Percentiles rank a stretch among this genome's conserved stretches.
Evolutionary conservation across 805 yeast genomes (phyloP).

Genomic region (Candida qinlingensis): DNA sequence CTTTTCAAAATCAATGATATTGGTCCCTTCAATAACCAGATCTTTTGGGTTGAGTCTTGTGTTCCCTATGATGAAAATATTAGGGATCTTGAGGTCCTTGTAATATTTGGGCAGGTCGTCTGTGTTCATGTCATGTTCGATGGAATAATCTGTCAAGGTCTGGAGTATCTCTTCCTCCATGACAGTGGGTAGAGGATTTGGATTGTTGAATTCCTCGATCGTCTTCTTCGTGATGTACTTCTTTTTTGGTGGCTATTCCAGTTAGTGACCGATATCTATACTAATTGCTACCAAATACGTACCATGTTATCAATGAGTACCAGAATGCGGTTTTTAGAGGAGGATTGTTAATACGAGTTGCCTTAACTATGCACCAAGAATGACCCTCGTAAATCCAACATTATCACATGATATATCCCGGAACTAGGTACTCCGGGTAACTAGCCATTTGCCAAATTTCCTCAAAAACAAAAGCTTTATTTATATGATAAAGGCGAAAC

Average conservation of each 20-base stretch:
- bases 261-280: background rate
- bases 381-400: background rate
- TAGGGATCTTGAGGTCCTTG: slow-evolving; percentile 28
- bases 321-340: too few relatives aligned
- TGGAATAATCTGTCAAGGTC: slow-evolving; percentile 35
- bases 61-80: slow-evolving; percentile 26
- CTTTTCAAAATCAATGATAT: slow-evolving; percentile 44
- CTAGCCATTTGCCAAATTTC: background rate
- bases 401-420: background rate
- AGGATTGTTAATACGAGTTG: too few relatives aligned
- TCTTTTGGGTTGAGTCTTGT: slow-evolving; percentile 19
- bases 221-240: slow-evolving; percentile 19
- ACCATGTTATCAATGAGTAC: background rate
- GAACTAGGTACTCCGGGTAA: background rate
- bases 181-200: slow-evolving; percentile 33
- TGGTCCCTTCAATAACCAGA: slow-evolving; percentile 34
- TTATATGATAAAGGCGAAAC: background rate
- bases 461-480: background rate
- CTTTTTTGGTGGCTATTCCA: slow-evolving; percentile 9
- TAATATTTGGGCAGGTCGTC: slow-evolving; percentile 27
- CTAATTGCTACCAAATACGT: background rate
- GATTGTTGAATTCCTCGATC: slow-evolving; percentile 26
- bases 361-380: background rate
- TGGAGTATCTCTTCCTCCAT: slow-evolving; percentile 42
- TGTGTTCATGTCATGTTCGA: slow-evolving; percentile 36